phyloP scores from a whole-genome alignment of 2,329 filamentous ascomycete species.

The Aspergillus amoenus region DNA sequence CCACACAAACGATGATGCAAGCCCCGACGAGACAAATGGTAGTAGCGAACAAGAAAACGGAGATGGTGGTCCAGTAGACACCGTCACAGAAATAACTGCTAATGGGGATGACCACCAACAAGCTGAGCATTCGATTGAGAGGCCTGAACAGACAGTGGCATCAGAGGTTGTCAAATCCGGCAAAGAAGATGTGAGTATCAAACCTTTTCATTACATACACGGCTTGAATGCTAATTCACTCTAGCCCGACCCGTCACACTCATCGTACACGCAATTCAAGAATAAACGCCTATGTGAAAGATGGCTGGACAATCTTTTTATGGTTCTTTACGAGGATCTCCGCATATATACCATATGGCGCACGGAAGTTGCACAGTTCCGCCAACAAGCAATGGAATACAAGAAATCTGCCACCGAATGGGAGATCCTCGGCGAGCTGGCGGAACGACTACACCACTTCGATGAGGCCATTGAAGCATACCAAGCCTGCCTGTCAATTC shows the following conservation, averaged over 20 bases:
- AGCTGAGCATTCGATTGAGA: slow-evolving; percentile 60
- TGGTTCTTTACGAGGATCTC: slow-evolving; percentile 97
- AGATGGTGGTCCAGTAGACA: slow-evolving; percentile 29
- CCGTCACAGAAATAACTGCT: slow-evolving; percentile 23
- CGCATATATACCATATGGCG: slow-evolving; percentile 99
- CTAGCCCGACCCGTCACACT: slow-evolving; percentile 64
- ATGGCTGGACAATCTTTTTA: slow-evolving; percentile 98
- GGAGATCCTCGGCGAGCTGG: slow-evolving; percentile 93
- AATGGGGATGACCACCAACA: slow-evolving; percentile 34
- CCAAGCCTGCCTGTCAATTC: slow-evolving; percentile 77
- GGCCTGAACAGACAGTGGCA: slow-evolving; percentile 74
- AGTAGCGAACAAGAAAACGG: slow-evolving; percentile 30
- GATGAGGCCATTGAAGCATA: slow-evolving; percentile 94
- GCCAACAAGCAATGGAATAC: slow-evolving; percentile 90
- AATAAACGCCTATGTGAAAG: slow-evolving; percentile 96
- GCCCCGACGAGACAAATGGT: slow-evolving; percentile 38
- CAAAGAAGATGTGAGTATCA: slow-evolving; percentile 62
- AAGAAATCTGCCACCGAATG: slow-evolving; percentile 96
- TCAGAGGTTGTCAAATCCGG: slow-evolving; percentile 76
- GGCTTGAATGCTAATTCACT: background rate
- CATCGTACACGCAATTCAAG: slow-evolving; percentile 84
- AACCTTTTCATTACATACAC: background rate
- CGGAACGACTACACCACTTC: slow-evolving; percentile 85
- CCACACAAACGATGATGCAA: slow-evolving; percentile 28
- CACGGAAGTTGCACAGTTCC: slow-evolving; percentile 94